A percentile compares a stretch with the other conserved stretches of the same genome.
Conservation (phyloP, 2,329 filamentous ascomycete genomes). For the Pseudogymnoascus sp. region DNA sequence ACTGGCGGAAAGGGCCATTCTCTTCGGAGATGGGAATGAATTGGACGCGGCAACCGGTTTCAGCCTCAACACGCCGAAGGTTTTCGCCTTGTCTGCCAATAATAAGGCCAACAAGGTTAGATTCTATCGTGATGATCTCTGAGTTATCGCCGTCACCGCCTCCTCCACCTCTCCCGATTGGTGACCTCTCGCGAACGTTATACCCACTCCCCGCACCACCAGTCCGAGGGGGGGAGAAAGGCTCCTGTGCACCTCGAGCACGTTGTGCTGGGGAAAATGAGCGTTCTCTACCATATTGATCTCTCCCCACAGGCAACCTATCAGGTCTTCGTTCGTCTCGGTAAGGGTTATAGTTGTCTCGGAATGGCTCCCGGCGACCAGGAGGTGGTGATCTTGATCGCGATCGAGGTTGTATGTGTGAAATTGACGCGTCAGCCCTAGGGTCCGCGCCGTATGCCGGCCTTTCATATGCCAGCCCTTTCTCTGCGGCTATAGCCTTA, state of each 20-base stretch:
- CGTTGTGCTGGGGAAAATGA: constrained; percentile 61
- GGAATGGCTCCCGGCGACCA: constrained; percentile 57
- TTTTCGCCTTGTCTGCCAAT: constrained; percentile 90
- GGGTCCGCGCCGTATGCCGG: constrained; percentile 32
- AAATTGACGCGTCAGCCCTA: background rate
- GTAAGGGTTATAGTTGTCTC: constrained; percentile 73
- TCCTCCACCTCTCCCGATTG: constrained; percentile 35
- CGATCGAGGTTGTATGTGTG: constrained; percentile 52
- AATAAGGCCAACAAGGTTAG: constrained; percentile 78
- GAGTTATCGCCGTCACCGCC: constrained; percentile 54
- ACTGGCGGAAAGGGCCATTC: constrained; percentile 67
- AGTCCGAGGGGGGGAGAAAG: constrained; percentile 54
- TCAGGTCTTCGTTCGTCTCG: constrained; percentile 75
- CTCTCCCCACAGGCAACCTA: constrained; percentile 41
- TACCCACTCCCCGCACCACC: constrained; percentile 35
- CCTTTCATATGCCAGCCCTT: constrained; percentile 60
- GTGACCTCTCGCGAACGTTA: constrained; percentile 47
- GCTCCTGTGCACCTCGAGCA: constrained; percentile 39
- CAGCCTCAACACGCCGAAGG: constrained; percentile 71
- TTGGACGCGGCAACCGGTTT: constrained; percentile 77
- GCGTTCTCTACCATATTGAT: constrained; percentile 57
- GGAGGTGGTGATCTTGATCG: constrained; percentile 69
- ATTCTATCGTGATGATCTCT: constrained; percentile 81
- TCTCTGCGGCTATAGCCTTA: constrained; percentile 71
- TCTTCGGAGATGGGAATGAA: constrained; percentile 71